These are phyloP conservation scores for Botryosphaeria dothidea DNA, from an alignment of 2,329 filamentous ascomycete species.

Conservation along the genomic window DNA sequence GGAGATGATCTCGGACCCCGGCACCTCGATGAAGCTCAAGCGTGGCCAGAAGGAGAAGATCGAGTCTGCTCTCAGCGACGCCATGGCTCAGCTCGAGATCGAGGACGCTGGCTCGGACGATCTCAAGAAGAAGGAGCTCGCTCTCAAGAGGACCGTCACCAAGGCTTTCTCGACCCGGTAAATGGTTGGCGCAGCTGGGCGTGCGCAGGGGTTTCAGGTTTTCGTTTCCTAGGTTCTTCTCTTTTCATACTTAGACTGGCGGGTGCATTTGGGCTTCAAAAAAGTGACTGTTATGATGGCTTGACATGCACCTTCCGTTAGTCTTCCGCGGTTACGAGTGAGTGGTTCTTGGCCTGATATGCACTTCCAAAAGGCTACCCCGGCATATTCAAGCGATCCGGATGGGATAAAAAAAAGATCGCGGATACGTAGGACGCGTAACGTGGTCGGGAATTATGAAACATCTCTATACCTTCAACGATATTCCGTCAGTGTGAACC, in stretches of 20 bases:
- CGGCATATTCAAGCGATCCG: slow-evolving; percentile 12
- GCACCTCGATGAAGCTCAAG: slow-evolving; percentile 96
- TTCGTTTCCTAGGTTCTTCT: neutral
- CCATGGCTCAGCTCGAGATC: slow-evolving; percentile 96
- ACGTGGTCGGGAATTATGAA: slow-evolving; percentile 8
- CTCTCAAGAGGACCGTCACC: slow-evolving; percentile 95
- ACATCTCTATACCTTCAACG: neutral
- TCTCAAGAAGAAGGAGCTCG: slow-evolving; percentile 99
- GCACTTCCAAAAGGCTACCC: slow-evolving; percentile 3
- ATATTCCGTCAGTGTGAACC: neutral
- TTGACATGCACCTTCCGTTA: slow-evolving; percentile 17
- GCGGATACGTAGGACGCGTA: slow-evolving; percentile 13
- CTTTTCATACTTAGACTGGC: slow-evolving; percentile 19
- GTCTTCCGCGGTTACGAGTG: slow-evolving; percentile 13
- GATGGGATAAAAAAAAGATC: neutral
- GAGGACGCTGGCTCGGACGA: slow-evolving; percentile 90
- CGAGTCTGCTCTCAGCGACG: slow-evolving; percentile 92
- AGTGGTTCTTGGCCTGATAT: slow-evolving; percentile 14
- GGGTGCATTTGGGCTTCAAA: slow-evolving; percentile 20
- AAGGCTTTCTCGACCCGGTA: slow-evolving; percentile 96
- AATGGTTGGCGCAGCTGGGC: slow-evolving; percentile 30
- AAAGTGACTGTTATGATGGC: slow-evolving; percentile 18
- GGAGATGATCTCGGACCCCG: slow-evolving; percentile 97
- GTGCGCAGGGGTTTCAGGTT: slow-evolving; percentile 9
- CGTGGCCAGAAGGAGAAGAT: slow-evolving; percentile 99